These are phyloP conservation scores for Entomortierella parvispora DNA, from an alignment of 192 early-diverging fungal species.

Conservation along the genomic window DNA sequence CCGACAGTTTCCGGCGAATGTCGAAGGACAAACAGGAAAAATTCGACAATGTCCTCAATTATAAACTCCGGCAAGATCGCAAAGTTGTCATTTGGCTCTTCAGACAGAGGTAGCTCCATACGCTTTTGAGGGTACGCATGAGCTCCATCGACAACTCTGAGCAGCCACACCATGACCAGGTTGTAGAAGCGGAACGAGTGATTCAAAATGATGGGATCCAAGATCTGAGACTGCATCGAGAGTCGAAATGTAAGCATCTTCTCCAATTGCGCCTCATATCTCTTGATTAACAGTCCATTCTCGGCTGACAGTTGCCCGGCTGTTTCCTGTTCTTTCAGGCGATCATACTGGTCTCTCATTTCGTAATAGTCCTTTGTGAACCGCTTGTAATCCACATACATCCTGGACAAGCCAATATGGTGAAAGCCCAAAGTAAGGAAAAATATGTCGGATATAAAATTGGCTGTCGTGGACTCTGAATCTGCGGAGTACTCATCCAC, in stretches of 20 bases:
- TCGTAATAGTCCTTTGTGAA: conserved; percentile 77
- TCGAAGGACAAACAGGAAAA: conserved; percentile 73
- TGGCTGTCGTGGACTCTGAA: conserved; percentile 39
- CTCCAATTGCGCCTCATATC: conserved; percentile 74
- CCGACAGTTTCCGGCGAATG: conserved; percentile 57
- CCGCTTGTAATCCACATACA: conserved; percentile 72
- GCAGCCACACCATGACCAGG: conserved; percentile 88
- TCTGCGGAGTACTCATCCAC: conserved; percentile 68
- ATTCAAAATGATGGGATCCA: conserved; percentile 77
- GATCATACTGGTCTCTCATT: conserved; percentile 72
- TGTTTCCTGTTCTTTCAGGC: conserved; percentile 68
- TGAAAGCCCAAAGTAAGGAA: conserved; percentile 79
- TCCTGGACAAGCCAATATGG: conserved; percentile 85
- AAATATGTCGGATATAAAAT: conserved; percentile 94
- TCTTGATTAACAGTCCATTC: conserved; percentile 62
- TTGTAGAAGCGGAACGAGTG: conserved; percentile 84
- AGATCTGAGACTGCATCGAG: conserved; percentile 78
- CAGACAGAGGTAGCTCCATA: conserved; percentile 67
- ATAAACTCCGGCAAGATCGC: conserved; percentile 92
- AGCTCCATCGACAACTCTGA: conserved; percentile 76
- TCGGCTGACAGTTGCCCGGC: conserved; percentile 24
- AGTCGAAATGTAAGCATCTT: conserved; percentile 72
- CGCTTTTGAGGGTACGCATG: conserved; percentile 54
- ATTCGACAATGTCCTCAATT: conserved; percentile 89
- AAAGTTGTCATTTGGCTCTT: conserved; percentile 64